Base-by-base conservation (phyloP, 2,329 filamentous ascomycete genomes). In the Aspergillus spinulosporus region DNA sequence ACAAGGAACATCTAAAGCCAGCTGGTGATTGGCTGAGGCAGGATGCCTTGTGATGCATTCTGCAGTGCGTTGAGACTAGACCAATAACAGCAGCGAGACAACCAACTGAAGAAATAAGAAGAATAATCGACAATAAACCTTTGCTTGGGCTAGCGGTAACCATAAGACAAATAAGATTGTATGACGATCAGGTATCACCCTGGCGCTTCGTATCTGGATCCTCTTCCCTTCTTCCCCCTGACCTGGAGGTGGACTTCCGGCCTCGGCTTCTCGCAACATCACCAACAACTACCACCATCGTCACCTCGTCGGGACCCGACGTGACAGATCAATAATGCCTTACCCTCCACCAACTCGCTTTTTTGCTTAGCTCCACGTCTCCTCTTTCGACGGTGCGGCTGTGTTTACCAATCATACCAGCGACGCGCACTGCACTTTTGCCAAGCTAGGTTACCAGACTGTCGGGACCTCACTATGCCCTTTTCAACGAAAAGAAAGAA, bases 401-500 rank as follows among this genome's bases (percentile, higher is more conserved):
- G 66, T 68, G 67, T 64, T 64, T 64, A 59, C 64, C 62, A 65
- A 64, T 65, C 65, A 61, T 56, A 62, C 52, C 47, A 58, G 63
- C 58, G 61, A 68, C 61, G 64, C 66, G 67, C 67, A 70, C 69
- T 68, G 70, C 66, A 63, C 59, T 51, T 60, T 70, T 62, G 66
- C 67, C 68, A 70, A 69, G 65, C 62, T 61, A 62, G 62, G 56
- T 51, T 66, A 62, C 71, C 72, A 72, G 54, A 67, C 55, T 63
- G 62, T 65, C 67, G 70, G 72, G 69, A 61, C 65, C 52, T 58
- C 39, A 57, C 68, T 69, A 68, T 64, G 58, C 67, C 64, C 56
- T 40, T 60, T 64, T 58, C 36, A 59, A 59, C 26, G 42, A 50
- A 15, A 48, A 55, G 52, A 39, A 60, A 49, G 48, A 60, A 58